Evolutionary conservation across 345 rosid genomes (phyloP).

Genomic region (Sonneratia caseolaris): DNA sequence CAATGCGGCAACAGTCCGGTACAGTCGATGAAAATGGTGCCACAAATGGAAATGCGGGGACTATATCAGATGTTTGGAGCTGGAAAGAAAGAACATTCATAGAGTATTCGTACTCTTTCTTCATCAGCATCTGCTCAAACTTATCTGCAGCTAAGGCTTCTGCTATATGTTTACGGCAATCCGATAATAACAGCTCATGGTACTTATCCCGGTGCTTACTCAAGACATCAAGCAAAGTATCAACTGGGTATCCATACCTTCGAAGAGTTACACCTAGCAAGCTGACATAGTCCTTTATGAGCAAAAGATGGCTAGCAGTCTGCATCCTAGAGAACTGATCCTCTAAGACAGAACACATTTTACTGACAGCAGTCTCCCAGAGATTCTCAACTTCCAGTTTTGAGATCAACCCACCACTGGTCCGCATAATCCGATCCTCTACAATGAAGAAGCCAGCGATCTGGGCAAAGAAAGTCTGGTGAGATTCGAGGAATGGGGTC

Average conservation of each 20-base stretch:
- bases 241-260: conserved; percentile 80
- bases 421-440: conserved; percentile 81
- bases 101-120: conserved; percentile 89
- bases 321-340: conserved; percentile 99
- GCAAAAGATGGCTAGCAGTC: conserved; percentile 84
- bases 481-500: conserved; percentile 95
- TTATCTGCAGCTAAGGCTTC: conserved; percentile 92
- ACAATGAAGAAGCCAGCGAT: conserved; percentile 94
- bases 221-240: conserved; percentile 80
- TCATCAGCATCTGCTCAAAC: conserved; percentile 97
- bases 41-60: conserved; percentile 80
- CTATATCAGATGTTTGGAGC: conserved; percentile 77
- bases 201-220: conserved; percentile 92
- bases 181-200: conserved; percentile 85
- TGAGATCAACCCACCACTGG: conserved; percentile 81
- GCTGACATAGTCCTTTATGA: conserved; percentile 95
- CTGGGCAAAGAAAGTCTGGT: conserved; percentile 92
- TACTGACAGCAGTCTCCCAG: conserved; percentile 91
- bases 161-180: conserved; percentile 81
- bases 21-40: conserved; percentile 93
- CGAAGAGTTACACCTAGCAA: conserved; percentile 86
- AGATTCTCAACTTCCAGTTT: conserved; percentile 78
- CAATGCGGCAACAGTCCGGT: conserved; percentile 94
- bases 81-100: conserved; percentile 98
- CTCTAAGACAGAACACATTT: conserved; percentile 93